Evolutionary conservation across 805 yeast species (phyloP).

Genomic region (Suhomyces pyralidae): DNA sequence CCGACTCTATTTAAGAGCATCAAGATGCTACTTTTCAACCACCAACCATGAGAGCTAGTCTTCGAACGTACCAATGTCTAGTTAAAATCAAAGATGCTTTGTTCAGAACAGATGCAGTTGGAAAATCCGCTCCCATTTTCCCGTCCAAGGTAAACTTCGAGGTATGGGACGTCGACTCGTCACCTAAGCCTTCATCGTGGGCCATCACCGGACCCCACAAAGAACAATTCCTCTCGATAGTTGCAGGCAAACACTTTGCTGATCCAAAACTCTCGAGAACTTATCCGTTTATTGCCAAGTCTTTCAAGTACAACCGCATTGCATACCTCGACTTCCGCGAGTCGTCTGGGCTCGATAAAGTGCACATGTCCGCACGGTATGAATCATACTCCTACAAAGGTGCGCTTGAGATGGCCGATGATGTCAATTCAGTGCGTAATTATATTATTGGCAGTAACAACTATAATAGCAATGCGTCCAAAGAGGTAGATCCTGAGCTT

Average conservation of each 20-base stretch:
- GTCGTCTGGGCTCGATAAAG: slow-evolving; percentile 38
- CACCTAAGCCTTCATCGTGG: slow-evolving; percentile 19
- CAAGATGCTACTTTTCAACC: not conserved
- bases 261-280: slow-evolving; percentile 52
- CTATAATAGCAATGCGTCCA: slow-evolving; percentile 36
- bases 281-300: slow-evolving; percentile 48
- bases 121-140: slow-evolving; percentile 16
- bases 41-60: slow-evolving; percentile 1
- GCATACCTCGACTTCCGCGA: slow-evolving; percentile 36
- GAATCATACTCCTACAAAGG: slow-evolving; percentile 74
- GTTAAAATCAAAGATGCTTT: slow-evolving; percentile 21
- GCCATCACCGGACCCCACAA: slow-evolving; percentile 44
- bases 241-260: slow-evolving; percentile 55
- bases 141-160: slow-evolving; percentile 26
- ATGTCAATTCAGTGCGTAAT: slow-evolving; percentile 56
- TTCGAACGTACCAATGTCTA: slow-evolving; percentile 12
- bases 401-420: slow-evolving; percentile 52
- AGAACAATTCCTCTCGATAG: slow-evolving; percentile 48
- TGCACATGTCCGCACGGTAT: slow-evolving; percentile 85
- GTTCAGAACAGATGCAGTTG: slow-evolving; percentile 14
- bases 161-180: slow-evolving; percentile 14
- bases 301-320: slow-evolving; percentile 27
- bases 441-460: slow-evolving; percentile 59
- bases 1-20: not conserved
- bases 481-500: slow-evolving; percentile 16